phyloP scores from a whole-genome alignment of 805 yeast genomes.

The Schwanniomyces polymorphus region DNA sequence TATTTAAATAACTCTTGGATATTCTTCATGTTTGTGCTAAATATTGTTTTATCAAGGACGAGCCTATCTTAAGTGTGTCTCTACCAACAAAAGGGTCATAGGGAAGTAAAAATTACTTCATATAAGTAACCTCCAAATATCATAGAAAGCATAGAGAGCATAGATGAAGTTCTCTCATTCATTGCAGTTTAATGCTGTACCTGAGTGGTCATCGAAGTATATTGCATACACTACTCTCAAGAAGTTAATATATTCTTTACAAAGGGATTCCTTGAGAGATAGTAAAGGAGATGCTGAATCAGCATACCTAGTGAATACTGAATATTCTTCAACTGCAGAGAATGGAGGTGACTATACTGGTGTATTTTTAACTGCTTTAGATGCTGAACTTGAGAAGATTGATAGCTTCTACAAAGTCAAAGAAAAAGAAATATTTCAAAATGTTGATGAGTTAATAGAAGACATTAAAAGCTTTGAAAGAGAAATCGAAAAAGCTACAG shows the following conservation, averaged over 20 bases:
- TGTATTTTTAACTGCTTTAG: slow-evolving; percentile 70
- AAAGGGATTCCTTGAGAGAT: slow-evolving; percentile 53
- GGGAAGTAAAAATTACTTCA: no score
- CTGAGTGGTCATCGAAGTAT: slow-evolving; percentile 95
- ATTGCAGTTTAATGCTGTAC: slow-evolving; percentile 94
- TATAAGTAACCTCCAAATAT: no score
- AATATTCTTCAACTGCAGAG: slow-evolving; percentile 18
- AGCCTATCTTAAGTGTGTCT: no score
- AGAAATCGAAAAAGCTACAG: slow-evolving; percentile 20
- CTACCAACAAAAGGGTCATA: no score
- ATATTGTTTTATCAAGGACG: no score
- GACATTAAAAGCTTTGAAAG: slow-evolving; percentile 66
- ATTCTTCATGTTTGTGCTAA: no score
- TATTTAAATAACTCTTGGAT: no score
- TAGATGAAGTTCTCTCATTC: slow-evolving; percentile 93
- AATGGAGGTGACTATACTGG: slow-evolving; percentile 47
- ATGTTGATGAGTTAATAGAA: slow-evolving; percentile 54
- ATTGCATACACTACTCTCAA: slow-evolving; percentile 87
- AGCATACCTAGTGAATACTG: slow-evolving; percentile 27
- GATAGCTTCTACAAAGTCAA: slow-evolving; percentile 71
- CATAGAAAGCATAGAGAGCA: neutral
- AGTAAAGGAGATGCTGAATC: slow-evolving; percentile 24
- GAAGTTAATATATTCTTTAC: slow-evolving; percentile 78
- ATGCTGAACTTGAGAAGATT: slow-evolving; percentile 73
- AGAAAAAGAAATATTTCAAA: slow-evolving; percentile 56